Conservation (phyloP, 2,329 filamentous ascomycete genomes). For the Trichoderma breve region DNA sequence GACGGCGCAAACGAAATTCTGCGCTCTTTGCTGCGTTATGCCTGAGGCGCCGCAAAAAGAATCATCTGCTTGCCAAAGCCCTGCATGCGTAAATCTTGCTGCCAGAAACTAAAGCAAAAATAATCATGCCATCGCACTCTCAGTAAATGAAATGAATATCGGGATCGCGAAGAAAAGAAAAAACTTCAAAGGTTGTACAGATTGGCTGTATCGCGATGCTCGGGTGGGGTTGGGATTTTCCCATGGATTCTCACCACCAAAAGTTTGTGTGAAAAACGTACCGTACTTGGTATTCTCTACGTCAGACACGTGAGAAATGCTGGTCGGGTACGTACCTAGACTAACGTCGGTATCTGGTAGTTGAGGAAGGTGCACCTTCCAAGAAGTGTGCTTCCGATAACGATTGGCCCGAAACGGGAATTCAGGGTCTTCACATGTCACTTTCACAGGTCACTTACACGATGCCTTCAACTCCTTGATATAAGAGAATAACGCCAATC, state of each 20-base stretch:
- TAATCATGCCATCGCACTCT: not conserved
- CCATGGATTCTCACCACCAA: not conserved
- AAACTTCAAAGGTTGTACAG: not conserved
- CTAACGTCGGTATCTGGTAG: not conserved
- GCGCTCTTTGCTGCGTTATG: not conserved
- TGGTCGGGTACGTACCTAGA: no score
- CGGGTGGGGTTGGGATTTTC: not conserved
- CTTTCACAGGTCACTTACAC: not conserved
- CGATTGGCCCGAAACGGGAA: not conserved
- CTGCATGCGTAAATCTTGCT: not conserved
- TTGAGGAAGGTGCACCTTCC: not conserved
- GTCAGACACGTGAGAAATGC: not conserved
- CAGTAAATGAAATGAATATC: not conserved
- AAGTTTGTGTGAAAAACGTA: not conserved
- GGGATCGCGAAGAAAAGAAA: not conserved
- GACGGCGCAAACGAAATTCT: not conserved
- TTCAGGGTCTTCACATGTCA: not conserved
- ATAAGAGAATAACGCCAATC: not conserved
- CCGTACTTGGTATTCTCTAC: not conserved
- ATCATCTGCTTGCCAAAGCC: not conserved
- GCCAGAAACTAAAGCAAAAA: not conserved
- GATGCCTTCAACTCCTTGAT: not conserved
- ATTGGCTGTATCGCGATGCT: not conserved
- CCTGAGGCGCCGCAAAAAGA: not conserved
- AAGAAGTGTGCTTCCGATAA: not conserved